These are phyloP conservation scores for Aspergillus persii DNA, from an alignment of 2,329 filamentous ascomycete species.

Conservation along the genomic window DNA sequence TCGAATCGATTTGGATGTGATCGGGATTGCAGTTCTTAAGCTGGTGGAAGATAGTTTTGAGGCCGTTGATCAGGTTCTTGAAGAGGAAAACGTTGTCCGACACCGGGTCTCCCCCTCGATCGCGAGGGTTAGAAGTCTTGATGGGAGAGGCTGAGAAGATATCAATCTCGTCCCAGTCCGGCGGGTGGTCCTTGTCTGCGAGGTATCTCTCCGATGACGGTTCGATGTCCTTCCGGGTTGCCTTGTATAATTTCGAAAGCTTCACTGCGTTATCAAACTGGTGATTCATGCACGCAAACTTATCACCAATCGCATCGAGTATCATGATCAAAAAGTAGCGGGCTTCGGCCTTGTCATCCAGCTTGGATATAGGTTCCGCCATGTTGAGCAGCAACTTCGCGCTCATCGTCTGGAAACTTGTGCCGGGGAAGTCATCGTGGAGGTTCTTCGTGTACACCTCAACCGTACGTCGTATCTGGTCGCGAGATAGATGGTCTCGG, in stretches of 20 bases:
- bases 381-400: constrained; percentile 95
- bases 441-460: constrained; percentile 96
- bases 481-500: constrained; percentile 78
- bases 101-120: constrained; percentile 85
- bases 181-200: constrained; percentile 73
- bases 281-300: constrained; percentile 96
- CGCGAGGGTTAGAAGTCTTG: constrained; percentile 87
- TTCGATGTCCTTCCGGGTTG: constrained; percentile 66
- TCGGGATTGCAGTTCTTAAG: constrained; percentile 82
- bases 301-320: constrained; percentile 94
- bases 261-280: constrained; percentile 96
- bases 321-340: constrained; percentile 97
- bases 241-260: constrained; percentile 80
- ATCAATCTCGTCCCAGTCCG: constrained; percentile 97
- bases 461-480: constrained; percentile 92
- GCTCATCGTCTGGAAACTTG: constrained; percentile 99
- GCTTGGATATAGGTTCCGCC: constrained; percentile 94
- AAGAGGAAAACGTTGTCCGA: constrained; percentile 98
- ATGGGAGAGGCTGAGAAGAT: constrained; percentile 97
- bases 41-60: constrained; percentile 97
- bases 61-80: constrained; percentile 89
- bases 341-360: constrained; percentile 90
- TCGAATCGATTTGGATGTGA: constrained; percentile 66
- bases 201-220: constrained; percentile 74
- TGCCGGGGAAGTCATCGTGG: constrained; percentile 92